Conservation (phyloP, 257 asterid species). For the Lycium barbarum region DNA sequence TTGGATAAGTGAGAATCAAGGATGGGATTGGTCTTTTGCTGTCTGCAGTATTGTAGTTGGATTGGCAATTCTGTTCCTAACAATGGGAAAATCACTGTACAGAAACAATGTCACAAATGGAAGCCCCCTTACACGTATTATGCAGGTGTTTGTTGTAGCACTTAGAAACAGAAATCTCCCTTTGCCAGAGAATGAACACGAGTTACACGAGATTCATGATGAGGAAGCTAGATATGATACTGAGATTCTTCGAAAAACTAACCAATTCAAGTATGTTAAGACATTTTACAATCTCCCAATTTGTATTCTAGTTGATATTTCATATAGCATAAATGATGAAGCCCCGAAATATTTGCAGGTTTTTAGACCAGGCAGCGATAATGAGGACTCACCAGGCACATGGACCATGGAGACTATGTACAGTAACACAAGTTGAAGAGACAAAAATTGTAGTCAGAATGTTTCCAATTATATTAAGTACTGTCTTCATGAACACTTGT, state of each 20-base stretch:
- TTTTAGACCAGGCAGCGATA: constrained; percentile 67
- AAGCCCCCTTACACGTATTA: constrained; percentile 64
- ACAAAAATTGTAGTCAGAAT: constrained; percentile 71
- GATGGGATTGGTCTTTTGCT: constrained; percentile 86
- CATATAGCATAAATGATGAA: background rate
- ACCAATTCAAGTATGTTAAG: constrained; percentile 63
- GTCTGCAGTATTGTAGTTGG: constrained; percentile 59
- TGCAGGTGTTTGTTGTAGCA: constrained; percentile 72
- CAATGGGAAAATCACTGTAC: constrained; percentile 59
- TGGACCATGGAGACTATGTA: constrained; percentile 67
- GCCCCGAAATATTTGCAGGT: constrained; percentile 42
- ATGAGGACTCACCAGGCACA: constrained; percentile 27
- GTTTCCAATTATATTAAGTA: constrained; percentile 75
- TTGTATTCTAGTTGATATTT: background rate
- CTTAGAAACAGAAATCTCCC: constrained; percentile 54
- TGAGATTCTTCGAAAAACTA: constrained; percentile 66
- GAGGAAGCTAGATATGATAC: constrained; percentile 49
- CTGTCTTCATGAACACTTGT: constrained; percentile 82
- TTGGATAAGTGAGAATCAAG: constrained; percentile 68
- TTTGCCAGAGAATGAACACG: constrained; percentile 50
- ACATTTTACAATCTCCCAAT: background rate
- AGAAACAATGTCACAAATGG: constrained; percentile 60
- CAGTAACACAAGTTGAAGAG: constrained; percentile 77
- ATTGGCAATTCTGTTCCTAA: constrained; percentile 50
- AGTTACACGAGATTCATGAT: constrained; percentile 56